phyloP scores from a whole-genome alignment of 164 flowering plant genomes.

The Macadamia tetraphylla region DNA sequence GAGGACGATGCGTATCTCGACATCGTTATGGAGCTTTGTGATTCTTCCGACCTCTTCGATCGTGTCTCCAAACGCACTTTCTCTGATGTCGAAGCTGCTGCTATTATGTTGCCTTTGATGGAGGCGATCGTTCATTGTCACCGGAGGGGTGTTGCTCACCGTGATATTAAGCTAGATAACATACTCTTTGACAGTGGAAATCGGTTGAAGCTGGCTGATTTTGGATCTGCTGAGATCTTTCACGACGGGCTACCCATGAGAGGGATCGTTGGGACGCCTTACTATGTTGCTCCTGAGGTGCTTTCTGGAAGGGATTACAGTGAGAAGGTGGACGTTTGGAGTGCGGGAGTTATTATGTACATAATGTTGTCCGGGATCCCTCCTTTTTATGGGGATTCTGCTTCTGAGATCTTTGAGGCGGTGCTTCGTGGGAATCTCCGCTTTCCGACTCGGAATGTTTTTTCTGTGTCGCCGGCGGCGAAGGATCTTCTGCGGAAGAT shows the following conservation, averaged over 20 bases:
- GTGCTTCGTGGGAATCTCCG: conserved; percentile 62
- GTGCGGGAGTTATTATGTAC: conserved; percentile 73
- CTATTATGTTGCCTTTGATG: conserved; percentile 30
- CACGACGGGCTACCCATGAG: conserved; percentile 25
- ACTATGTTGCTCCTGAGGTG: conserved; percentile 88
- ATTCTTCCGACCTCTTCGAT: conserved; percentile 36
- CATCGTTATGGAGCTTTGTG: conserved; percentile 50
- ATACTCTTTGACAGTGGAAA: conserved; percentile 39
- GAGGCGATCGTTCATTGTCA: conserved; percentile 55
- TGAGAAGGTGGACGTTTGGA: conserved; percentile 90
- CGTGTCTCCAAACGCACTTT: conserved; percentile 21
- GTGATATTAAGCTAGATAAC: conserved; percentile 78
- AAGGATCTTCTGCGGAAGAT: conserved; percentile 69
- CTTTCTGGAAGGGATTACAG: conserved; percentile 49
- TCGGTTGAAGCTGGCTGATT: conserved; percentile 51
- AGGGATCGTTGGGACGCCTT: conserved; percentile 84
- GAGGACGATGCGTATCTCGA: conserved; percentile 41
- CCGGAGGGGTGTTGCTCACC: conserved; percentile 43
- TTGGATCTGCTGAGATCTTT: conserved; percentile 68
- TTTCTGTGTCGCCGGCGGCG: conserved; percentile 50
- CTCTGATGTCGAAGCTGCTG: conserved; percentile 36
- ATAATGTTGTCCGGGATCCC: conserved; percentile 68
- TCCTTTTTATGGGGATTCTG: conserved; percentile 71
- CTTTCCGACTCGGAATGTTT: conserved; percentile 51
- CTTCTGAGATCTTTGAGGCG: conserved; percentile 62